phyloP scores from a whole-genome alignment of 192 early-diverging fungal genomes.

The Allomyces macrogynus region DNA sequence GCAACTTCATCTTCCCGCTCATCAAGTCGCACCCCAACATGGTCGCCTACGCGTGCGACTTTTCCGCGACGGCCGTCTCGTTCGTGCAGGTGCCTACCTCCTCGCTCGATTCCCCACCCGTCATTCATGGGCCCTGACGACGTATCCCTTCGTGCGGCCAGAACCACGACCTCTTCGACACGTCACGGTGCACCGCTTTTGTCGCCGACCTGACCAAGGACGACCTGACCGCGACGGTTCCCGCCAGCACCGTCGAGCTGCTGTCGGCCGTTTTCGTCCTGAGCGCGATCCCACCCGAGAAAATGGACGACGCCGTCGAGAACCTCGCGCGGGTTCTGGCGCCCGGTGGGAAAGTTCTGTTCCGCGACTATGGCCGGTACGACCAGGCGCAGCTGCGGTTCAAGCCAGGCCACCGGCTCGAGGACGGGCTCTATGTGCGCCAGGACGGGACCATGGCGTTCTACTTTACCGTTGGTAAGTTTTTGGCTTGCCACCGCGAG shows the following conservation, averaged over 20 bases:
- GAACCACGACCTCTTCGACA: slow-evolving; percentile 18
- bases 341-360: slow-evolving; percentile 21
- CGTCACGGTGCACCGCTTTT: slow-evolving; percentile 18
- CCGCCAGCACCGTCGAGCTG: slow-evolving; percentile 17
- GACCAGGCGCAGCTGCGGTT: slow-evolving; percentile 30
- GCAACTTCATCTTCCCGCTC: slow-evolving; percentile 33
- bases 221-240: slow-evolving; percentile 15
- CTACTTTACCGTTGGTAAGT: slow-evolving; percentile 19
- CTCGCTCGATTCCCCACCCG: too few relatives aligned
- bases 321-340: slow-evolving; percentile 22
- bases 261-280: slow-evolving; percentile 25
- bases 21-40: slow-evolving; percentile 19
- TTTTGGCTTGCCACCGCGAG: not conserved
- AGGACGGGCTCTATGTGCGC: slow-evolving; percentile 21
- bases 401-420: slow-evolving; percentile 21
- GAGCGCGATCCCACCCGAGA: slow-evolving; percentile 27
- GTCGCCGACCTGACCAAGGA: slow-evolving; percentile 27
- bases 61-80: slow-evolving; percentile 25
- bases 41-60: slow-evolving; percentile 31
- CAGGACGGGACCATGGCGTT: slow-evolving; percentile 26
- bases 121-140: too few relatives aligned
- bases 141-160: not conserved
- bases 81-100: slow-evolving; percentile 13
- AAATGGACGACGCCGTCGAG: slow-evolving; percentile 10
- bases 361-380: slow-evolving; percentile 27